Percentiles rank a stretch among this genome's conserved stretches.
Evolutionary conservation across 2,329 filamentous ascomycete species (phyloP).

Genomic region (Exophiala sp.): DNA sequence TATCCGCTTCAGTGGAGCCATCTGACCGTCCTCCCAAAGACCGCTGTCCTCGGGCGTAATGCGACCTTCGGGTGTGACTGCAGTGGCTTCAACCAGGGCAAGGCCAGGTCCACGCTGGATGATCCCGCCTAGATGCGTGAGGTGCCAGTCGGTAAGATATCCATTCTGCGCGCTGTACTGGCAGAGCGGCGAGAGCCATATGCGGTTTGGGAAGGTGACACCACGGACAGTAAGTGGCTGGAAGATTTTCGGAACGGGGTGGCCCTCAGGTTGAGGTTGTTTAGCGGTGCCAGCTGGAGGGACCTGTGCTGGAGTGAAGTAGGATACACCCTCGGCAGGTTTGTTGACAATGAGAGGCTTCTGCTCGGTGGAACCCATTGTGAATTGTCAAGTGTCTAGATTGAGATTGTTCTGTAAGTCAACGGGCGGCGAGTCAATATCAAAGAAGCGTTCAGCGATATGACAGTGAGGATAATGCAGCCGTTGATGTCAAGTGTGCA

Average conservation of each 20-base stretch:
- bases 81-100: constrained; percentile 73
- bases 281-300: constrained; percentile 46
- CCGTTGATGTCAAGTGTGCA: not conserved
- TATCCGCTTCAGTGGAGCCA: constrained; percentile 46
- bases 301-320: constrained; percentile 48
- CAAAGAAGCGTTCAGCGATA: not conserved
- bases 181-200: constrained; percentile 62
- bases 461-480: not conserved
- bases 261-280: constrained; percentile 45
- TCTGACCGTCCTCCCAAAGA: constrained; percentile 81
- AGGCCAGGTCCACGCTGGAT: constrained; percentile 71
- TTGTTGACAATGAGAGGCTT: constrained; percentile 36
- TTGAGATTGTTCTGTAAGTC: not conserved
- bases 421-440: not conserved
- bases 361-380: constrained; percentile 17
- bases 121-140: constrained; percentile 78
- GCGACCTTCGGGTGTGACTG: constrained; percentile 70
- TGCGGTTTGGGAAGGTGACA: constrained; percentile 64
- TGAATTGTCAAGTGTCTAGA: not conserved
- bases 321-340: constrained; percentile 42
- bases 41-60: constrained; percentile 79
- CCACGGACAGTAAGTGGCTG: constrained; percentile 39
- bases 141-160: constrained; percentile 75
- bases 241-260: constrained; percentile 51
- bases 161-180: constrained; percentile 67